Base-by-base conservation (phyloP, 164 flowering plant genomes). In the Vitis cinerea region DNA sequence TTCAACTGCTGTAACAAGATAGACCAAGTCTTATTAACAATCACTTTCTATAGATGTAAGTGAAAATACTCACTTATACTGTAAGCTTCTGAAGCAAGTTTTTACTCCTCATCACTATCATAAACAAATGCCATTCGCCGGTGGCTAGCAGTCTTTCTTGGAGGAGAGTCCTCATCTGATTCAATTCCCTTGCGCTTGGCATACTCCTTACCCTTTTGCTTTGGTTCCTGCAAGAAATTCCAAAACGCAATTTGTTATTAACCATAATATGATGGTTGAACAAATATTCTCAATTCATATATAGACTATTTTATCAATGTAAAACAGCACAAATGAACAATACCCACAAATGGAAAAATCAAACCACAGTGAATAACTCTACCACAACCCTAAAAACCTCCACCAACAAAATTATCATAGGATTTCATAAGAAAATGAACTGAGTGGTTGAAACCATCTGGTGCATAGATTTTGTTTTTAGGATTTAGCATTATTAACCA, bases 121-220 rank as follows among this genome's bases (percentile, higher is more conserved):
- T 78, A 88, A 76, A 89, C 88, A 63, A 90, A 72, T 55, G 90
- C 87, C 91, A 81, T 85, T 44, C 96, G 82, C n/a, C 97, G 93
- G 71, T 86, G 93, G 30, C 83, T 30, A 60, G 86, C 59, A 54
- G 72, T 53, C 83, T 89, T 94, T 74, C 88, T 77, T 3, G 88
- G 97, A 58, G 95, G 92, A 71, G 93, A 88, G 4, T 94, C 98
- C 78, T 85, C 91, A 65, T 94, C 98, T 8, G 98, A 91, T 70
- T 91, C 98, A 10, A 89, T 81, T 59, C 75, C 92, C 72, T 87
- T 87, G 69, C 90, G 87, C 80, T 91, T 94, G 70, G 61, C 81
- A 44, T 72, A 79, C 23, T 79, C 87, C 76, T 71, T 82, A 19
- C 61, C 83, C 73, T 72, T 86, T 11, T 71, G 89, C 82, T 69